phyloP scores from a whole-genome alignment of 2,329 filamentous ascomycete genomes.

The Fusarium sp. region DNA sequence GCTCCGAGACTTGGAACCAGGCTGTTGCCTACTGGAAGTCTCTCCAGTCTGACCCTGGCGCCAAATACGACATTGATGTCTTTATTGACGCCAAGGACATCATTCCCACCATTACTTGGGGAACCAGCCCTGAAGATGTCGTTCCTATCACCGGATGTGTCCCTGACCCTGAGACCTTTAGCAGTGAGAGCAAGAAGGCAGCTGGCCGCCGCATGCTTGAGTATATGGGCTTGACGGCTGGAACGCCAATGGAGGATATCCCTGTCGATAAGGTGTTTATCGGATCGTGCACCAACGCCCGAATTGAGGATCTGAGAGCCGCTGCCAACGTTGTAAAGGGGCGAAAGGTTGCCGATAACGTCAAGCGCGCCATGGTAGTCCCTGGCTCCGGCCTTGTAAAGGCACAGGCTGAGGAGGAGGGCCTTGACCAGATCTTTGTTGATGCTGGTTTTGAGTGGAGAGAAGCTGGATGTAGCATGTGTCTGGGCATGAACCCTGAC shows the following conservation, averaged over 20 bases:
- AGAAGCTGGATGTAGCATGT: slow-evolving; percentile 99
- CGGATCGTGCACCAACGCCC: slow-evolving; percentile 95
- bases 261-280: slow-evolving; percentile 96
- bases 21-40: slow-evolving; percentile 89
- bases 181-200: slow-evolving; percentile 80
- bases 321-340: slow-evolving; percentile 89
- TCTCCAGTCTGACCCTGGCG: slow-evolving; percentile 85
- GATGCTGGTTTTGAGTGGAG: slow-evolving; percentile 98
- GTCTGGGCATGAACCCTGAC: slow-evolving; percentile 98
- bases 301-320: slow-evolving; percentile 93
- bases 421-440: slow-evolving; percentile 89
- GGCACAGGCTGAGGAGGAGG: slow-evolving; percentile 88
- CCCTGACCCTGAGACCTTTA: slow-evolving; percentile 88
- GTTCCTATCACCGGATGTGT: slow-evolving; percentile 93
- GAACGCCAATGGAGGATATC: slow-evolving; percentile 93
- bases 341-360: slow-evolving; percentile 84
- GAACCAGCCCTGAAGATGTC: slow-evolving; percentile 95
- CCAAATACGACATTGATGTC: slow-evolving; percentile 89
- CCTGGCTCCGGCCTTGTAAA: slow-evolving; percentile 96
- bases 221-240: slow-evolving; percentile 93
- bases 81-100: slow-evolving; percentile 94
- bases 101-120: slow-evolving; percentile 93
- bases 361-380: slow-evolving; percentile 96
- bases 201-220: slow-evolving; percentile 84
- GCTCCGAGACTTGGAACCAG: slow-evolving; percentile 88